Base-by-base conservation (phyloP, 2,329 filamentous ascomycete genomes). In the Paecilomyces dactylethromorphus region DNA sequence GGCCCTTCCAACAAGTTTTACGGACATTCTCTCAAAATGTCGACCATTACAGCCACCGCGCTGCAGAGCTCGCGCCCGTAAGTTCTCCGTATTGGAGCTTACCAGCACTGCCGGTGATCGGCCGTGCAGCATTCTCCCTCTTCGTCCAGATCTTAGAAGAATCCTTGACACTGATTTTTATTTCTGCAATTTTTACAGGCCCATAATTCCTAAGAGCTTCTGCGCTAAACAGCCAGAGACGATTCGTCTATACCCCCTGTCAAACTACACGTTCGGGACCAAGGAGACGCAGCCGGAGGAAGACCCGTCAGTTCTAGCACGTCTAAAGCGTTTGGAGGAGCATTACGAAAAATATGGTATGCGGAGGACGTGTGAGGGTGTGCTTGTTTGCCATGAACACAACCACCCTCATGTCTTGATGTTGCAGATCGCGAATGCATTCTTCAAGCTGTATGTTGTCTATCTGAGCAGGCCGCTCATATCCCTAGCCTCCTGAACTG, bases 201-300 rank as follows among this genome's bases (percentile, higher is more conserved):
- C 93, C 24, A 86, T 87, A 62, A 83, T 91, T 56, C 92, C 92
- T 26, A 87, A 90, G 63, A 78, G 87, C 65, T 99, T 99, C 83
- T 90, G 92, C 72, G 87, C 85, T 56, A 92, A 93, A 73, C 94
- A 99, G 76, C 91, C 93, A 33, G 80, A 87, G 67, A 94, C 92
- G 1, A 92, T 99, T 70, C 90, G 90, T 56, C 85, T 99, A 26
- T 97, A 92, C 72, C 94, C 94, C 33, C 84, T 99, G 54, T 96
- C 92, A 66, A 99, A 97, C 82, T 99, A 99, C 82, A 97, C 94
- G 24, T 97, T 99, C 70, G 93, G 93, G 63, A 96, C 95, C 61
- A 99, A 99, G 78, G 94, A 97, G 80, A 95, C 90, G 22, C 94
- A 99, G 74, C 94, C 93, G 1, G 94, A 99, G 77, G 94, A 99